Evolutionary conservation across 176 grass and related monocot species (phyloP), one percentile per base, ranked within the genome.

Genomic region (Echinochloa phyllopogon): DNA sequence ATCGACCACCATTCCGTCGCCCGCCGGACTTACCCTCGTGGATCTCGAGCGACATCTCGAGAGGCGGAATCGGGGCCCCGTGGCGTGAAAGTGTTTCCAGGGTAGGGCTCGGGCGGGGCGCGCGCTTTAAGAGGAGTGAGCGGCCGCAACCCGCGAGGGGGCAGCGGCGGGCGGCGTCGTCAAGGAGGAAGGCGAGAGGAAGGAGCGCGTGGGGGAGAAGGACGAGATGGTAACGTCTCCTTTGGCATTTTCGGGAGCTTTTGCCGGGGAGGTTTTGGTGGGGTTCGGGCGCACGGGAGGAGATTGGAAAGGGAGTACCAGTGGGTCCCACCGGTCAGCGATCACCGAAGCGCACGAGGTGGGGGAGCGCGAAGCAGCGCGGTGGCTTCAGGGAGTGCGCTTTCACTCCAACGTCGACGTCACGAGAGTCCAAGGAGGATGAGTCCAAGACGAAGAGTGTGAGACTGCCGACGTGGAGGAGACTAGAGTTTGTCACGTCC

Each of bases 31-130:
- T 33, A 88, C 83, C 89, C 83, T 92, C 84, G 45, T 86, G 84
- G 58, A 92, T 94, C 68, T 97, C 82, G 69, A 86, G 58, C 76
- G 82, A 87, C 91, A 94, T 97, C 21, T 71, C 33, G 78, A n/a
- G 27, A 57, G 60, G 57, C 37, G 53, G 36, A 38, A 49, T 11
- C 0, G 24, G 4, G 50, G n/a, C 5, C 9, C 29, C 23, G 83
- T 11, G 44, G 63, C 12, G 87, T 27, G 42, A 27, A 69, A 29
- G 63, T 48, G 77, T 68, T 73, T 81, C 33, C 65, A 65, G 74
- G 66, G 72, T 73, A 45, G 79, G 84, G 73, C 73, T 76, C 81
- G 70, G 76, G 88, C 63, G 53, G 42, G 13, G 76, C 71, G 86
- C 24, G 73, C 23, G 37, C 68, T 84, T 85, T 92, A 65, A 91